These are phyloP conservation scores for Phytopythium oedochilum DNA, from an alignment of 352 stramenopile species.

Conservation along the genomic window DNA sequence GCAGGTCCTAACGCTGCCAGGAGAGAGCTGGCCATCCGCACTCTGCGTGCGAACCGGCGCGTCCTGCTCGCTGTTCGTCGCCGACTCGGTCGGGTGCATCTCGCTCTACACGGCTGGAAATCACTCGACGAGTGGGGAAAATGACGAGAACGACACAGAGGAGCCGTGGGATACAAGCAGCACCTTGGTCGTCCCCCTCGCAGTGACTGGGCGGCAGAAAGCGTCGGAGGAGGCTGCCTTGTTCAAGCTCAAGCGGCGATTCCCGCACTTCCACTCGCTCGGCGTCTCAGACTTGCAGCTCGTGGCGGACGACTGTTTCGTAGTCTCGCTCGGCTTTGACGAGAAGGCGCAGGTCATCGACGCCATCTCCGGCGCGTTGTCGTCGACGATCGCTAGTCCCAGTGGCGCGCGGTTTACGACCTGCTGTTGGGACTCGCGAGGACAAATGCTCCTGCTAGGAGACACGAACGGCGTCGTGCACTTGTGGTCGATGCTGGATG, in stretches of 20 bases:
- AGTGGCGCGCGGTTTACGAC: slow-evolving; percentile 46
- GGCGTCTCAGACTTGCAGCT: slow-evolving; percentile 49
- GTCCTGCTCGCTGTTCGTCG: slow-evolving; percentile 47
- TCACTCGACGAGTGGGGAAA: background rate
- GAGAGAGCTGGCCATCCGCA: slow-evolving; percentile 48
- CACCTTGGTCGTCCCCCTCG: background rate
- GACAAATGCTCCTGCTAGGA: slow-evolving; percentile 46
- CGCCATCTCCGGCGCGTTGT: slow-evolving; percentile 49
- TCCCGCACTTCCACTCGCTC: slow-evolving; percentile 57
- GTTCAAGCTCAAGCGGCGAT: slow-evolving; percentile 62
- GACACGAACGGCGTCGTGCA: slow-evolving; percentile 45
- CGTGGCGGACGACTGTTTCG: slow-evolving; percentile 60
- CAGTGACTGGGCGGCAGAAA: background rate
- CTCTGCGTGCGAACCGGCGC: slow-evolving; percentile 48
- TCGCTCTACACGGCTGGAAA: slow-evolving; percentile 44
- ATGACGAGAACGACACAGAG: slow-evolving; percentile 11
- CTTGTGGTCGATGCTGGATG: slow-evolving; percentile 65
- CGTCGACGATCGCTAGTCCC: slow-evolving; percentile 46
- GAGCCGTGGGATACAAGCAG: background rate
- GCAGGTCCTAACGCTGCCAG: slow-evolving; percentile 49
- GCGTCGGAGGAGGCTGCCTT: slow-evolving; percentile 2
- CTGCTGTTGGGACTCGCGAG: slow-evolving; percentile 52
- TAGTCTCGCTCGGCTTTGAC: slow-evolving; percentile 74
- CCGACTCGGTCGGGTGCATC: slow-evolving; percentile 52
- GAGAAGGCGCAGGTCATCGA: slow-evolving; percentile 70